phyloP scores from a whole-genome alignment of 169 alveolate species.

The Theileria annulata region DNA sequence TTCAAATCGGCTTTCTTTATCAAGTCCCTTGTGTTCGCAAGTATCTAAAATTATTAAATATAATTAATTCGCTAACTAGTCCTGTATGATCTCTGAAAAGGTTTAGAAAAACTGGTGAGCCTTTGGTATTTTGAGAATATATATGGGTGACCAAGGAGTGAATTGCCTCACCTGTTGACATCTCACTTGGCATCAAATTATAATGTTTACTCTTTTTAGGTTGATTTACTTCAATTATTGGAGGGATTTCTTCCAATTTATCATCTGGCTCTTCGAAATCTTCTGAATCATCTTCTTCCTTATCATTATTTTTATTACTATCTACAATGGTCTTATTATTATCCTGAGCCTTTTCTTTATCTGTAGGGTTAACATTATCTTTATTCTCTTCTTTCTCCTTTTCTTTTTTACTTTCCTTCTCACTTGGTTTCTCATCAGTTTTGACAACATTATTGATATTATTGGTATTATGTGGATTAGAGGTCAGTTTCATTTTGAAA shows the following conservation, averaged over 20 bases:
- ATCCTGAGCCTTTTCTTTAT: background rate
- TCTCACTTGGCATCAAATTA: slow-evolving; percentile 25
- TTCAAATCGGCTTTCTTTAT: slow-evolving; percentile 61
- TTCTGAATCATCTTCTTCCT: slow-evolving; percentile 10
- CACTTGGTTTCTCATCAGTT: background rate
- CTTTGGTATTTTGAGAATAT: slow-evolving; percentile 49
- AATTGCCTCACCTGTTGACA: slow-evolving; percentile 65
- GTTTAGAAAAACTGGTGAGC: slow-evolving; percentile 59
- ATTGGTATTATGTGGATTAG: background rate
- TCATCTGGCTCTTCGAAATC: background rate
- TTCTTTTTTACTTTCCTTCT: slow-evolving; percentile 38
- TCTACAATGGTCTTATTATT: background rate
- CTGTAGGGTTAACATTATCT: slow-evolving; percentile 18
- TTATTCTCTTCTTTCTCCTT: slow-evolving; percentile 50
- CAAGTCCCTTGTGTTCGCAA: slow-evolving; percentile 48
- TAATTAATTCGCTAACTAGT: slow-evolving; percentile 7
- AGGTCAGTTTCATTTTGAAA: background rate
- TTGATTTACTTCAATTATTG: slow-evolving; percentile 17
- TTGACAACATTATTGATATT: background rate
- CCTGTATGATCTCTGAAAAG: slow-evolving; percentile 52
- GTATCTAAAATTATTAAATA: slow-evolving; percentile 12
- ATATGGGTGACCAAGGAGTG: slow-evolving; percentile 41
- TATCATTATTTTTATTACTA: background rate
- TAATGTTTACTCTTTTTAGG: background rate
- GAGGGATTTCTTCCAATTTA: background rate